Conservation (phyloP, 1,284 basidiomycete genomes). For the Moesziomyces sp. region DNA sequence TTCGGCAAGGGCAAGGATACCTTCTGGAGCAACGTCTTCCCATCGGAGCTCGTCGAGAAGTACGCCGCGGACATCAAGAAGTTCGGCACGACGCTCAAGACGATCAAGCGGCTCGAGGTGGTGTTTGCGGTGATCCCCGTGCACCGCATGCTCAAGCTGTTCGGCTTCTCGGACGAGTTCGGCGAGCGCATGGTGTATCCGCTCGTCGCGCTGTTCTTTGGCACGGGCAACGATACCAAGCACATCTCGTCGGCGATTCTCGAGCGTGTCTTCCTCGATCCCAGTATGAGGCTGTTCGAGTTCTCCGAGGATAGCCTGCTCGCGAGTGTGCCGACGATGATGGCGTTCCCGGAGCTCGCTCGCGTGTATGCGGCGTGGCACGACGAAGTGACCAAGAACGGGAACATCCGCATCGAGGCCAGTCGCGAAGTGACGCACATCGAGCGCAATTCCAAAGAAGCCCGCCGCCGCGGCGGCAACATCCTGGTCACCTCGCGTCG, state of each 20-base stretch:
- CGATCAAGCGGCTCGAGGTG: conserved; percentile 61
- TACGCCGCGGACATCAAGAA: conserved; percentile 57
- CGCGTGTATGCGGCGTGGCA: conserved; percentile 72
- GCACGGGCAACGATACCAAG: conserved; percentile 75
- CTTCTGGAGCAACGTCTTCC: conserved; percentile 63
- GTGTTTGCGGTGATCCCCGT: conserved; percentile 62
- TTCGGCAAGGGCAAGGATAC: conserved; percentile 60
- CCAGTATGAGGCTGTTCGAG: conserved; percentile 71
- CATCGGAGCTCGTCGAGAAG: conserved; percentile 59
- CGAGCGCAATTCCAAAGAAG: conserved; percentile 50
- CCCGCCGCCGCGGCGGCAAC: conserved; percentile 48
- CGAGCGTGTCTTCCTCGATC: conserved; percentile 74
- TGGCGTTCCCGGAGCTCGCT: conserved; percentile 70
- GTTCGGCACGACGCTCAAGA: conserved; percentile 58
- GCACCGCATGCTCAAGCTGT: conserved; percentile 55
- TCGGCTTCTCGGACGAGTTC: conserved; percentile 69
- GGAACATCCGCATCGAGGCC: conserved; percentile 70
- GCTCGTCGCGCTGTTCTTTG: conserved; percentile 74
- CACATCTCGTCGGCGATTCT: conserved; percentile 74
- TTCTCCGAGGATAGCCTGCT: conserved; percentile 65
- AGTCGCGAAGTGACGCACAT: conserved; percentile 71
- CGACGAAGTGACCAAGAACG: conserved; percentile 69
- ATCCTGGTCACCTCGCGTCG: conserved; percentile 47
- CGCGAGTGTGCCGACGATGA: conserved; percentile 69
- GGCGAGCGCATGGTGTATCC: conserved; percentile 74